These are phyloP conservation scores for Thelonectria rubi DNA, from an alignment of 2,329 filamentous ascomycete species.

Conservation along the genomic window DNA sequence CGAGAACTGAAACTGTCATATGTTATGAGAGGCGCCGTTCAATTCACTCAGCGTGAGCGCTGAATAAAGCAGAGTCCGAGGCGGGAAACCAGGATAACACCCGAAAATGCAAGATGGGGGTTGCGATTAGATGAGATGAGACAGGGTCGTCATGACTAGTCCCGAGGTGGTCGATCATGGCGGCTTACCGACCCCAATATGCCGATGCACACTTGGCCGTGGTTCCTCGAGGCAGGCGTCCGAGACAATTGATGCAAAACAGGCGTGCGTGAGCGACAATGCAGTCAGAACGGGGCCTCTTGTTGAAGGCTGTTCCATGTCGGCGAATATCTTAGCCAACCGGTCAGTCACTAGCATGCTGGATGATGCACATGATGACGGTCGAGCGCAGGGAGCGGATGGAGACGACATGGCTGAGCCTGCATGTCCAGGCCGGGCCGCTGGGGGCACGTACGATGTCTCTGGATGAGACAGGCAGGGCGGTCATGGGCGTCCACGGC, in stretches of 20 bases:
- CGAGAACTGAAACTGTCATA: background rate
- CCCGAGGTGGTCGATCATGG: conserved; percentile 15
- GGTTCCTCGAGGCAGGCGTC: conserved; percentile 13
- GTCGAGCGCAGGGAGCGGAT: conserved; percentile 10
- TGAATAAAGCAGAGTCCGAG: background rate
- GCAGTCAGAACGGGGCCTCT: conserved; percentile 12
- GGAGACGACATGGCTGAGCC: conserved; percentile 22
- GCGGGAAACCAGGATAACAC: background rate
- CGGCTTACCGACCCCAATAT: conserved; percentile 8
- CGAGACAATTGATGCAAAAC: conserved; percentile 22
- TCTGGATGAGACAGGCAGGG: conserved; percentile 7
- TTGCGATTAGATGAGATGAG: conserved; percentile 14
- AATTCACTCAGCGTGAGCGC: background rate
- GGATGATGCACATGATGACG: conserved; percentile 21
- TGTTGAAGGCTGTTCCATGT: conserved; percentile 17
- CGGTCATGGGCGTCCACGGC: conserved; percentile 16
- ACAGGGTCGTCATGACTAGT: conserved; percentile 14
- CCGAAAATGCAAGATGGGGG: conserved; percentile 13
- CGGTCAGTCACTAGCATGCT: conserved; percentile 14
- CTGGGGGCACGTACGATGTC: conserved; percentile 1
- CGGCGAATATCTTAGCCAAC: conserved; percentile 18
- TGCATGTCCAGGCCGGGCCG: background rate
- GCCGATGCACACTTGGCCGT: conserved; percentile 9
- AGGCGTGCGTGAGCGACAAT: conserved; percentile 19
- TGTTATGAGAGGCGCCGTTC: background rate